Evolutionary conservation across 176 grass and related monocot genomes (phyloP).

Genomic region (Cenchrus purpureus): DNA sequence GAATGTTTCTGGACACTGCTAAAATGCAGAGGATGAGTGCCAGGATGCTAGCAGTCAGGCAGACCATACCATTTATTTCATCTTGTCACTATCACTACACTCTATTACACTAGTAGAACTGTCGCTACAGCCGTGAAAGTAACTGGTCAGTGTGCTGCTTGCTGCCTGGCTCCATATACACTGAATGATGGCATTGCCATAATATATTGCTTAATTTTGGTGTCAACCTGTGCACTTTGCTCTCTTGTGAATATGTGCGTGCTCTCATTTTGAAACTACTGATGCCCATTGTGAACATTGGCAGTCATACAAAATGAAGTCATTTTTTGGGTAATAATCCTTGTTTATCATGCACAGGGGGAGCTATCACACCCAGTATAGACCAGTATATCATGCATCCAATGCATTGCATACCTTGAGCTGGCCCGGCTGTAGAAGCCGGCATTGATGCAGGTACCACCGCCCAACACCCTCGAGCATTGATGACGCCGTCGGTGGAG

Average conservation of each 20-base stretch:
- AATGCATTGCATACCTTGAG: slow-evolving; percentile 52
- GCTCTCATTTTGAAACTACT: neutral
- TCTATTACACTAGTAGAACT: slow-evolving; percentile 36
- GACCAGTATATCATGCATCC: neutral
- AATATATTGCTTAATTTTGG: slow-evolving; percentile 11
- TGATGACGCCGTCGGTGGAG: slow-evolving; percentile 90
- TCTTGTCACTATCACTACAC: slow-evolving; percentile 29
- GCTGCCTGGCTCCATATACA: slow-evolving; percentile 3
- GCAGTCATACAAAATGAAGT: neutral
- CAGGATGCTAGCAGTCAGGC: slow-evolving; percentile 33
- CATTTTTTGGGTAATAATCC: neutral
- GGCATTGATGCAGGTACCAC: slow-evolving; percentile 84
- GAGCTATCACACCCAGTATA: neutral
- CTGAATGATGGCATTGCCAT: slow-evolving; percentile 6
- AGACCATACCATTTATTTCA: slow-evolving; percentile 36
- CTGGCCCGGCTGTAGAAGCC: slow-evolving; percentile 92
- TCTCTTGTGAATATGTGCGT: neutral
- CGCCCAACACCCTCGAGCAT: slow-evolving; percentile 74
- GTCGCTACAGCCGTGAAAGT: slow-evolving; percentile 3
- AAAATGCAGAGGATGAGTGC: neutral
- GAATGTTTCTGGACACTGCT: slow-evolving; percentile 27
- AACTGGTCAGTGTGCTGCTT: slow-evolving; percentile 13
- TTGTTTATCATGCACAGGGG: slow-evolving; percentile 12
- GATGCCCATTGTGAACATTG: neutral
- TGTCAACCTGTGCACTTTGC: slow-evolving; percentile 7